phyloP scores from a whole-genome alignment of 2,329 filamentous ascomycete genomes.

The Dactylellina leptospora region DNA sequence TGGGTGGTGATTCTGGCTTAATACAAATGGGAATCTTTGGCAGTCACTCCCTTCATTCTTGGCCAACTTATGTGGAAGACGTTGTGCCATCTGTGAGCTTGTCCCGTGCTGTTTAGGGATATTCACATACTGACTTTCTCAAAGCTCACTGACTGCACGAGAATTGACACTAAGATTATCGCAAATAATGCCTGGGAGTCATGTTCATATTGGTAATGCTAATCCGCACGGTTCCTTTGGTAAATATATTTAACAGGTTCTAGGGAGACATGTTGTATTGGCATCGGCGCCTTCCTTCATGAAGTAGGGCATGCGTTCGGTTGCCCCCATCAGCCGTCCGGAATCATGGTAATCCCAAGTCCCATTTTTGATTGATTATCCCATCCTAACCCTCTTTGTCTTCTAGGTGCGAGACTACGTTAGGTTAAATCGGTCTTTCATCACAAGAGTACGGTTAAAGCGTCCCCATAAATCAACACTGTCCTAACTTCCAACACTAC shows the following conservation, averaged over 20 bases:
- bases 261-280: constrained; percentile 46
- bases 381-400: neutral
- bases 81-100: constrained; percentile 69
- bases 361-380: neutral
- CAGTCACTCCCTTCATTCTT: constrained; percentile 89
- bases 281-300: constrained; percentile 90
- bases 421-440: constrained; percentile 54
- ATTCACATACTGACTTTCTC: neutral
- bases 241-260: neutral
- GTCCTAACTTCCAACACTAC: neutral
- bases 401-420: constrained; percentile 52
- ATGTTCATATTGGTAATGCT: constrained; percentile 84
- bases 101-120: neutral
- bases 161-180: constrained; percentile 80
- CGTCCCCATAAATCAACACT: constrained; percentile 18
- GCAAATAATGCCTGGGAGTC: constrained; percentile 87
- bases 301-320: constrained; percentile 91
- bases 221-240: neutral
- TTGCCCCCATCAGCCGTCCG: constrained; percentile 85
- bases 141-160: constrained; percentile 86
- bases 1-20: constrained; percentile 78
- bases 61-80: constrained; percentile 87
- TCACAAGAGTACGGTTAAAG: constrained; percentile 50
- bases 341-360: constrained; percentile 75
- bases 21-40: constrained; percentile 84